Percentiles rank a stretch among this genome's conserved stretches.
Conservation (phyloP, 1,139 yeast genomes). For the Hanseniaspora sp. region DNA sequence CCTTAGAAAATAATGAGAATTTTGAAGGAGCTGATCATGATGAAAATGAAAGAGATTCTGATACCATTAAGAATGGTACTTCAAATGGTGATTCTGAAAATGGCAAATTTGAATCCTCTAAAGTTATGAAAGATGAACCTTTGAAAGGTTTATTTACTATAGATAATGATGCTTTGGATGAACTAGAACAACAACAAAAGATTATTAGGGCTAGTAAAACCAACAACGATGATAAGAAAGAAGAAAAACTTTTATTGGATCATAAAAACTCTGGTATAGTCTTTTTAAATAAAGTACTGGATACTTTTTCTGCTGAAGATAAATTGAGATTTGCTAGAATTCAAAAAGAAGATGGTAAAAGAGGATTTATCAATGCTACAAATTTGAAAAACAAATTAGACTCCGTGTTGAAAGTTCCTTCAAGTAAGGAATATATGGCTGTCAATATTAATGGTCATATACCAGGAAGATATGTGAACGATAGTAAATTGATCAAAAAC, state of each 20-base stretch:
- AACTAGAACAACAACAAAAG: conserved; percentile 14
- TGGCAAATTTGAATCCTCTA: not conserved
- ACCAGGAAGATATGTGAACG: conserved; percentile 8
- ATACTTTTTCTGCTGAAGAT: conserved; percentile 78
- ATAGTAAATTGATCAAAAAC: conserved; percentile 4
- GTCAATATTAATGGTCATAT: conserved; percentile 9
- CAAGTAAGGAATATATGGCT: conserved; percentile 34
- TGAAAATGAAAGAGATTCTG: not conserved
- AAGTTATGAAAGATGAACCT: not conserved
- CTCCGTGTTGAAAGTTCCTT: conserved; percentile 78
- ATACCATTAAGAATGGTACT: not conserved
- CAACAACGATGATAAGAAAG: conserved; percentile 29
- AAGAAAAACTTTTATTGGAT: conserved; percentile 25
- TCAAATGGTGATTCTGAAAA: not conserved
- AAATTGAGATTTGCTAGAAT: conserved; percentile 74
- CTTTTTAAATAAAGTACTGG: conserved; percentile 69
- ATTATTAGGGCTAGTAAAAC: conserved; percentile 25
- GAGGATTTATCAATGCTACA: conserved; percentile 63
- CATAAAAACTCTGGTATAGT: conserved; percentile 48
- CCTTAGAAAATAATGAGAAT: conserved; percentile 17
- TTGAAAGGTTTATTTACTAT: conserved; percentile 11
- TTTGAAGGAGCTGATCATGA: not conserved
- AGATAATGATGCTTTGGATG: conserved; percentile 13
- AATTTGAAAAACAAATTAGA: conserved; percentile 76
- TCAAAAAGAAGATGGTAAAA: conserved; percentile 69